A percentile compares a stretch with the other conserved stretches of the same genome.
Evolutionary conservation across 495 filamentous ascomycete genomes (phyloP).

Genomic region (Trichoderma reesei): DNA sequence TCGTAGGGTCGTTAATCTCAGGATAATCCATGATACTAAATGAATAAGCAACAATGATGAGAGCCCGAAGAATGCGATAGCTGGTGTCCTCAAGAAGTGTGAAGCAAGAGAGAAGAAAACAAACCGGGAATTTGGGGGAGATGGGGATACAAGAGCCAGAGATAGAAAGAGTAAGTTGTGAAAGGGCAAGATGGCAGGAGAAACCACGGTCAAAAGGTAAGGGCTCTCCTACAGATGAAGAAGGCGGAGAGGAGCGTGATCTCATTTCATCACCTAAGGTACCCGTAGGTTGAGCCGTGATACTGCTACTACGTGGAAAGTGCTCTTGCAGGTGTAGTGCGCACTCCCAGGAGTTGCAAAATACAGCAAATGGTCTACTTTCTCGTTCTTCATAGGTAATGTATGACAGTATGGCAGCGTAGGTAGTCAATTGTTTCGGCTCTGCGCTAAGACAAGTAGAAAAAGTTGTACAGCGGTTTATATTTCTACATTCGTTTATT

Average conservation of each 20-base stretch:
- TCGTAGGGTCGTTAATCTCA: neutral
- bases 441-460: conserved; percentile 53
- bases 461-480: conserved; percentile 12
- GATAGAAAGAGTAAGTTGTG: too few species aligned
- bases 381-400: neutral
- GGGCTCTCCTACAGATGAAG: conserved; percentile 19
- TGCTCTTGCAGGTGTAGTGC: conserved; percentile 16
- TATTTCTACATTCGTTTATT: conserved; percentile 7
- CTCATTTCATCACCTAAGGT: conserved; percentile 12
- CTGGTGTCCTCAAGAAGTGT: neutral
- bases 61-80: neutral
- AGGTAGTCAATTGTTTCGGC: conserved; percentile 16
- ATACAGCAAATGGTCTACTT: neutral
- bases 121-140: too few species aligned
- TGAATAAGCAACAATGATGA: neutral
- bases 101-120: neutral
- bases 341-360: conserved; percentile 66
- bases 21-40: neutral
- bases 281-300: conserved; percentile 13
- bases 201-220: conserved; percentile 16
- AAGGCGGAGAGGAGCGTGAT: neutral
- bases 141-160: too few species aligned
- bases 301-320: neutral
- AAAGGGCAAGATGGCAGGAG: too few species aligned
- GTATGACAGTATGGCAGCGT: neutral